Evolutionary conservation across 352 stramenopile genomes (phyloP).

Genomic region (Blastocystis sp.): DNA sequence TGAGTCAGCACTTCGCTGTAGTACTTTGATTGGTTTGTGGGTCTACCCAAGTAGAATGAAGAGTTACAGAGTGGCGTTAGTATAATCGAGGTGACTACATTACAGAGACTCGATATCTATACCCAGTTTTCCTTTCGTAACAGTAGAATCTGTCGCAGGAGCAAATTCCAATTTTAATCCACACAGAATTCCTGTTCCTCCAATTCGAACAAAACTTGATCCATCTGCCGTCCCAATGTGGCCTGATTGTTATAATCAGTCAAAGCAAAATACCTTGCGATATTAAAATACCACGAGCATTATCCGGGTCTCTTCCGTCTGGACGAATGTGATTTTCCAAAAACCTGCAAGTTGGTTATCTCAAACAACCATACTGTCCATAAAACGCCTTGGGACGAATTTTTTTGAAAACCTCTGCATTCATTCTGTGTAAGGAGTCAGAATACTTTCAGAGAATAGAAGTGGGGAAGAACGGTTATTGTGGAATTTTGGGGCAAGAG

Average conservation of each 20-base stretch:
- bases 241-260: not conserved
- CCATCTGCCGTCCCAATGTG: conserved; percentile 45
- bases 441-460: not conserved
- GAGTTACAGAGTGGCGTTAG: conserved; percentile 15
- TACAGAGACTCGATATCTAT: not conserved
- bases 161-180: conserved; percentile 41
- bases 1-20: not conserved
- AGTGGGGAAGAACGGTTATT: not conserved
- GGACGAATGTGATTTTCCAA: conserved; percentile 49
- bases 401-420: conserved; percentile 47
- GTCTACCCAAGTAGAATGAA: not conserved
- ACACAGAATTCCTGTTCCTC: conserved; percentile 37
- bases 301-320: conserved; percentile 31
- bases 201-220: conserved; percentile 58
- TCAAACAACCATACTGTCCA: not conserved
- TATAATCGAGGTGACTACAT: conserved; percentile 21
- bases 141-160: not conserved
- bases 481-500: not conserved
- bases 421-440: not conserved
- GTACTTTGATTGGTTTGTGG: not conserved
- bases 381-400: conserved; percentile 43
- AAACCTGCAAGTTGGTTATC: not conserved
- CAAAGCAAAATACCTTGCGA: not conserved
- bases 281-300: not conserved
- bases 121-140: conserved; percentile 41